These are phyloP conservation scores for Brassica incana DNA, from an alignment of 345 rosid genomes.

Conservation along the genomic window DNA sequence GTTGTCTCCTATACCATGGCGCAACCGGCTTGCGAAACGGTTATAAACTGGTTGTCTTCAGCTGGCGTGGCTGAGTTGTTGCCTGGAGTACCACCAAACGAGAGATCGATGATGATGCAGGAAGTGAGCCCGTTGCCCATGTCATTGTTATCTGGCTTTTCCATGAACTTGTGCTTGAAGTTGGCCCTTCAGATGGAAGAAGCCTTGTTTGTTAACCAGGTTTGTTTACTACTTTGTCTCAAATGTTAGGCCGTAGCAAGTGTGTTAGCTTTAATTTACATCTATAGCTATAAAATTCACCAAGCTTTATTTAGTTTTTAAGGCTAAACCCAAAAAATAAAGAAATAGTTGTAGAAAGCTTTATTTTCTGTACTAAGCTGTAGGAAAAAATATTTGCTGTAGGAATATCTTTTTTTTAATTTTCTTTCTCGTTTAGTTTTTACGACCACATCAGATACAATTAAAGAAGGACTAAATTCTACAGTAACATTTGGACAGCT, in stretches of 20 bases:
- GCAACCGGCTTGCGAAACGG: conserved; percentile 87
- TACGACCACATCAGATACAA: too few species aligned
- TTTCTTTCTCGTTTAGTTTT: too few species aligned
- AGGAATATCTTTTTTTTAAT: too few species aligned
- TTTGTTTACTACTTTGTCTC: conserved; percentile 39
- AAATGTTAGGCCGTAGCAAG: neutral
- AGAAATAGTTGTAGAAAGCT: too few species aligned
- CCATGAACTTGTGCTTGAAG: conserved; percentile 78
- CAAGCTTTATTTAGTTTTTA: too few species aligned
- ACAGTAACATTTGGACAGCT: too few species aligned
- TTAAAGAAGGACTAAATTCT: too few species aligned
- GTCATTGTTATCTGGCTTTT: conserved; percentile 86
- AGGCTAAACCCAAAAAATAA: too few species aligned
- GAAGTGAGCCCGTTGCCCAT: conserved; percentile 96
- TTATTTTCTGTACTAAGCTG: too few species aligned
- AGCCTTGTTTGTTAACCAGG: conserved; percentile 82
- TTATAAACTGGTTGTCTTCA: conserved; percentile 78
- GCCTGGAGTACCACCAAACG: conserved; percentile 67
- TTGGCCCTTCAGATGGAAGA: conserved; percentile 85
- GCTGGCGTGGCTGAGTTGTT: conserved; percentile 76
- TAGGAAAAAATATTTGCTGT: too few species aligned
- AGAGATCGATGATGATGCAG: conserved; percentile 72
- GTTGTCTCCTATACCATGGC: conserved; percentile 96
- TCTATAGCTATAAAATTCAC: too few species aligned
- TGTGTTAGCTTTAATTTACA: too few species aligned